Evolutionary conservation across 768 basidiomycete genomes (phyloP).

Genomic region (Boletus tylopilopsis): DNA sequence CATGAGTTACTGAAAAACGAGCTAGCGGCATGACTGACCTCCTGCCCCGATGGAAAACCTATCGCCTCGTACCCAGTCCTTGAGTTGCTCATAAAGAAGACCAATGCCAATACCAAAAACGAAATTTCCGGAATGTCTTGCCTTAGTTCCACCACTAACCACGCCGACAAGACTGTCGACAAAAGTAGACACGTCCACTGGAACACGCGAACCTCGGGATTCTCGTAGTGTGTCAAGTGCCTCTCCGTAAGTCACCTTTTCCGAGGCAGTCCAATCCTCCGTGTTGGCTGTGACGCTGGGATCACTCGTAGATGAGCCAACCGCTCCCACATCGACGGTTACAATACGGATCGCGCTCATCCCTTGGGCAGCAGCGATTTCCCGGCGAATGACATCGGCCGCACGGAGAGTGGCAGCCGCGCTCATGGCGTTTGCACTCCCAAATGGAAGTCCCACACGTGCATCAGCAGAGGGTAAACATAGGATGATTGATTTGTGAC

Average conservation of each 20-base stretch:
- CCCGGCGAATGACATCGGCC: slow-evolving; percentile 69
- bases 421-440: slow-evolving; percentile 65
- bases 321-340: slow-evolving; percentile 68
- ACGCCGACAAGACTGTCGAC: slow-evolving; percentile 56
- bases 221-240: slow-evolving; percentile 55
- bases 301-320: slow-evolving; percentile 28
- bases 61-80: slow-evolving; percentile 62
- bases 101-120: slow-evolving; percentile 47
- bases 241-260: slow-evolving; percentile 67
- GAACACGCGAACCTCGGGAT: slow-evolving; percentile 44
- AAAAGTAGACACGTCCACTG: slow-evolving; percentile 54
- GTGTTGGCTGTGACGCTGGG: slow-evolving; percentile 45
- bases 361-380: slow-evolving; percentile 64
- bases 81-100: slow-evolving; percentile 34
- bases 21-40: slow-evolving; percentile 42
- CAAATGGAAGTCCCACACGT: slow-evolving; percentile 70
- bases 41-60: slow-evolving; percentile 75
- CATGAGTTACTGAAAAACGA: slow-evolving; percentile 7
- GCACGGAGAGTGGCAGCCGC: slow-evolving; percentile 70
- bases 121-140: slow-evolving; percentile 34
- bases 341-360: slow-evolving; percentile 54
- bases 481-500: slow-evolving; percentile 51
- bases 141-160: slow-evolving; percentile 51
- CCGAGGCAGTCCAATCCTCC: slow-evolving; percentile 71
- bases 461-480: slow-evolving; percentile 73